Evolutionary conservation across 352 stramenopile genomes (phyloP), one percentile per base, ranked within the genome.

Genomic region (Phytophthora foliorum): DNA sequence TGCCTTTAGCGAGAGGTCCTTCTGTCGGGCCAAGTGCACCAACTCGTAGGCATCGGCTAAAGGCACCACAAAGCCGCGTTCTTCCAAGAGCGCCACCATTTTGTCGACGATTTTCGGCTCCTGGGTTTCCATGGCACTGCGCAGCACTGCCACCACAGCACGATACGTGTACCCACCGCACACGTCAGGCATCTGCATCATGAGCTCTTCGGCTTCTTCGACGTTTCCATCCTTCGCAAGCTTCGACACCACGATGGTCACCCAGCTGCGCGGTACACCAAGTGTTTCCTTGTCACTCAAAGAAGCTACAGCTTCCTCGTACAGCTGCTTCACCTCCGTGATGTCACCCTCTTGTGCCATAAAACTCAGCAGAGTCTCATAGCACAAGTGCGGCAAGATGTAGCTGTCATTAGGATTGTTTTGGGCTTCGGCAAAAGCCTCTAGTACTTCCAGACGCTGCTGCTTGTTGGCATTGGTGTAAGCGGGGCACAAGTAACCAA

Each of bases 361-460:
- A 31, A 73, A 64, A 19, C 73, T 63, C 63, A 91, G 51, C 41
- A 91, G 34, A 3, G 77, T 81, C 34, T 67, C 70, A 65, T 86
- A 91, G 53, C 78, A 84, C 29, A 66, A 24, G 17, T 70, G 67
- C 25, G 79, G 79, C 34, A 89, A 74, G 32, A 80, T 45, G 68
- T 81, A 91, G 13, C 46, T 73, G 60, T 91, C 82, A 21, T 72
- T 63, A 2, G 65, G 57, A 11, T 63, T 57, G 19, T 38, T 59
- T 50, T 72, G 65, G 24, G 67, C 71, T 21, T 77, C 64, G 7
- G 68, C 64, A 69, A 86, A 91, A 41, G 75, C 79, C 36, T 91
- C 81, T 16, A 91, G 69, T 38, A 91, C 57, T 52, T 80, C 68
- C 56, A 86, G 64, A 22, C 81, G 83, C 62, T 91, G 83, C 38